phyloP scores from a whole-genome alignment of 805 yeast genomes.

The Saccharomycopsis babjevae region DNA sequence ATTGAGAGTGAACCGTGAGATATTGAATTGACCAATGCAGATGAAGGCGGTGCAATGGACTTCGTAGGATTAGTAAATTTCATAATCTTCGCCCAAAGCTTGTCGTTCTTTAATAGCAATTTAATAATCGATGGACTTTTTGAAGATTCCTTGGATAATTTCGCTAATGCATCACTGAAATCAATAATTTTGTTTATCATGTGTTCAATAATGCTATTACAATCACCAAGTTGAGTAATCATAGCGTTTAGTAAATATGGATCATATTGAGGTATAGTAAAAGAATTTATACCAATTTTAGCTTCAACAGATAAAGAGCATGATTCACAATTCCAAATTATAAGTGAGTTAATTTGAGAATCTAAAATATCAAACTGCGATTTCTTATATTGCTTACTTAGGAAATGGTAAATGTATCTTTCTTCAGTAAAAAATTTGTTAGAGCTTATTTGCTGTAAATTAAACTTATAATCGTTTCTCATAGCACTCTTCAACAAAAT shows the following conservation, averaged over 20 bases:
- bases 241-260: constrained; percentile 5
- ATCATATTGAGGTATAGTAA: constrained; percentile 8
- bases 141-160: not conserved
- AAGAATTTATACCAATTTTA: not conserved
- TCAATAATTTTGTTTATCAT: not conserved
- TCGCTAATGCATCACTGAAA: not conserved
- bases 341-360: constrained; percentile 7
- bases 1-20: not conserved
- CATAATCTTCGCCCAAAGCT: not conserved
- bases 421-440: constrained; percentile 10
- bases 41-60: not conserved
- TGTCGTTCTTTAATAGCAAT: not conserved
- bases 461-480: constrained; percentile 9
- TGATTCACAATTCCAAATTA: constrained; percentile 8
- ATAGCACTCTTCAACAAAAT: constrained; percentile 1
- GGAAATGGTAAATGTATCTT: constrained; percentile 1
- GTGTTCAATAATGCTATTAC: not conserved
- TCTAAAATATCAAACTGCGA: not conserved
- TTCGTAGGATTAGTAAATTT: not conserved
- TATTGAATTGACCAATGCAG: not conserved
- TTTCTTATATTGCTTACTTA: constrained; percentile 1
- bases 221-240: not conserved
- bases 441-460: constrained; percentile 3
- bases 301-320: not conserved
- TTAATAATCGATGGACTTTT: not conserved